phyloP scores from a whole-genome alignment of 2,329 filamentous ascomycete species.

The Knufia petricola region DNA sequence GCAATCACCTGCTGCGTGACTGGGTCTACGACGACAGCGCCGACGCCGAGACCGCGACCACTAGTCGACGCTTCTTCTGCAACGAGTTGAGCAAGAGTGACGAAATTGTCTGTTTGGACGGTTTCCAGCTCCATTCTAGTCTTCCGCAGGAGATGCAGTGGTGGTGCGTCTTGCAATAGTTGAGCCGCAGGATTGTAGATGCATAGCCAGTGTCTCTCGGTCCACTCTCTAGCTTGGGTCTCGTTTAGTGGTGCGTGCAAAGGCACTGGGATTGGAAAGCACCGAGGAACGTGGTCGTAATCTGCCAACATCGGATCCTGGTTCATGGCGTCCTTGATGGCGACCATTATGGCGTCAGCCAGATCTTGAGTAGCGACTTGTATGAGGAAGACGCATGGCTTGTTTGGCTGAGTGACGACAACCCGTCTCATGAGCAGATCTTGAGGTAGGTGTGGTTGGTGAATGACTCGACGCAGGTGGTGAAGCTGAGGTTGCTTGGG shows the following conservation, averaged over 20 bases:
- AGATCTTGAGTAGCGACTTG: conserved; percentile 10
- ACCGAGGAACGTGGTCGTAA: conserved; percentile 27
- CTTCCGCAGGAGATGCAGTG: conserved; percentile 29
- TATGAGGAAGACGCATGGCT: conserved; percentile 8
- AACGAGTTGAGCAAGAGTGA: conserved; percentile 32
- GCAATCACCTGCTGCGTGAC: conserved; percentile 33
- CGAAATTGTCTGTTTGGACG: conserved; percentile 27
- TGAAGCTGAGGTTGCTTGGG: conserved; percentile 6
- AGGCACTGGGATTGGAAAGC: conserved; percentile 29
- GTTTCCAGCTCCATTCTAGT: conserved; percentile 30
- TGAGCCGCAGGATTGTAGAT: conserved; percentile 37
- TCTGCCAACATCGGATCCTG: conserved; percentile 25
- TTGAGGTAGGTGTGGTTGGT: conserved; percentile 17
- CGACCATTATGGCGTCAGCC: conserved; percentile 7
- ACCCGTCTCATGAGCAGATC: conserved; percentile 19
- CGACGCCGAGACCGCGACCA: conserved; percentile 32
- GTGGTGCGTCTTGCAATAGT: conserved; percentile 34
- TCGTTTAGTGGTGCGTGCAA: conserved; percentile 32
- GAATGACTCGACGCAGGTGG: conserved; percentile 21
- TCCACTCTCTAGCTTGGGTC: conserved; percentile 35
- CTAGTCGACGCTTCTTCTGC: conserved; percentile 30
- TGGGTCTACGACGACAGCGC: conserved; percentile 38
- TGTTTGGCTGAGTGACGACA: conserved; percentile 5
- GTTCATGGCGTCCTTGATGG: conserved; percentile 1
- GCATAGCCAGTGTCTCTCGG: conserved; percentile 34